Conservation (phyloP, 371 early-diverging fungal genomes). For the Catenaria anguillulae region DNA sequence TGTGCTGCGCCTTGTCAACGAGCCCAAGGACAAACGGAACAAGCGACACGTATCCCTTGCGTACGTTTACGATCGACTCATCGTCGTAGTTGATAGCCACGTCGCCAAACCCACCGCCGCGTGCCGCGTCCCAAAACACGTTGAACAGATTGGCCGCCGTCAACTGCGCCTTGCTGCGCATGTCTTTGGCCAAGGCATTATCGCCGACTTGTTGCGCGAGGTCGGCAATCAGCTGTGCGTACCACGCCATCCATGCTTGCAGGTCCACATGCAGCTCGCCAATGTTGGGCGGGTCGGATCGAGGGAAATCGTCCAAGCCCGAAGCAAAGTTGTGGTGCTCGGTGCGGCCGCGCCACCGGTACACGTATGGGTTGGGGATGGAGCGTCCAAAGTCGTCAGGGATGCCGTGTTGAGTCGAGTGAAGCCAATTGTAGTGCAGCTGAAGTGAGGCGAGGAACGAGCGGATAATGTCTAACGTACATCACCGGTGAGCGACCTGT, state of each 20-base stretch:
- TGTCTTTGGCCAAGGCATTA: background rate
- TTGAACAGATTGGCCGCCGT: background rate
- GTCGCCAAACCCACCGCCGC: background rate
- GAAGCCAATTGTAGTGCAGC: conserved; percentile 66
- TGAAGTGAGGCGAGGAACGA: conserved; percentile 50
- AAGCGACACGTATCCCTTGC: conserved; percentile 72
- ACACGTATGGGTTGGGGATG: conserved; percentile 42
- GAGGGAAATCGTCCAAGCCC: conserved; percentile 91
- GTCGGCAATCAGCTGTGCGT: conserved; percentile 46
- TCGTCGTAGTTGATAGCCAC: conserved; percentile 11
- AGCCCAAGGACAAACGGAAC: conserved; percentile 69
- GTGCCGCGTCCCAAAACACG: background rate
- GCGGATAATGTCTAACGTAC: no score
- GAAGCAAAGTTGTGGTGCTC: conserved; percentile 61
- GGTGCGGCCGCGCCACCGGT: conserved; percentile 84
- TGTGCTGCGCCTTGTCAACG: conserved; percentile 48
- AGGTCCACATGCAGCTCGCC: conserved; percentile 85
- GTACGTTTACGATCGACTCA: conserved; percentile 48
- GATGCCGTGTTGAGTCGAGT: conserved; percentile 58
- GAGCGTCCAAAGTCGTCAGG: conserved; percentile 37
- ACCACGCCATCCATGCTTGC: conserved; percentile 73
- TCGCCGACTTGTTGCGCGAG: conserved; percentile 34
- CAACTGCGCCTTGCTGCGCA: background rate
- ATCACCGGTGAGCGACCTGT: no score
- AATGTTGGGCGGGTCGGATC: conserved; percentile 51